Percentiles rank a stretch among this genome's conserved stretches.
These are phyloP conservation scores for Ulota crispa DNA, from an alignment of 225 moss, liverwort and hornwort species.

Conservation along the genomic window DNA sequence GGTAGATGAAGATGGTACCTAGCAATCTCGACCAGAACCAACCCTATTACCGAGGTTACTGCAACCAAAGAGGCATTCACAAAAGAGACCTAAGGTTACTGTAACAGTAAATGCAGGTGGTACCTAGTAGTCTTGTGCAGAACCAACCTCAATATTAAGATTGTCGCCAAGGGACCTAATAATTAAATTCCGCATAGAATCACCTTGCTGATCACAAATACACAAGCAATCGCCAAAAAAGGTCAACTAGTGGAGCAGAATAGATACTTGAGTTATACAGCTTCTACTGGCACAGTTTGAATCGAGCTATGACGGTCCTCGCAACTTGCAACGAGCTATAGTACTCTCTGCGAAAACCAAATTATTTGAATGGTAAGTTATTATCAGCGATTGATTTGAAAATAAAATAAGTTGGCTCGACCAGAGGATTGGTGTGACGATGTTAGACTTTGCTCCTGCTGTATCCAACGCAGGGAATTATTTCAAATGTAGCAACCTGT, in stretches of 20 bases:
- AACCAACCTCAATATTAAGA: neutral
- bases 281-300: neutral
- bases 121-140: neutral
- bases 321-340: neutral
- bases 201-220: neutral
- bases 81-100: neutral
- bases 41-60: neutral
- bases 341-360: neutral
- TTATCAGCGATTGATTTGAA: neutral
- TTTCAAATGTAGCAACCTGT: neutral
- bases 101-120: too few relatives aligned
- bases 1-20: neutral
- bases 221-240: neutral
- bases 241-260: too few relatives aligned
- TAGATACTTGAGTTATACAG: neutral
- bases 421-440: neutral
- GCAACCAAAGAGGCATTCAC: neutral
- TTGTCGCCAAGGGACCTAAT: neutral
- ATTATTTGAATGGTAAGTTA: neutral
- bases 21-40: neutral
- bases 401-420: neutral
- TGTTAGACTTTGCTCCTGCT: neutral
- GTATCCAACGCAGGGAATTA: neutral
- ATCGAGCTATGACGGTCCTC: neutral
- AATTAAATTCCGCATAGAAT: neutral